A percentile compares a stretch with the other conserved stretches of the same genome.
Evolutionary conservation across 495 filamentous ascomycete genomes (phyloP).

Genomic region (Rhizodiscina lignyota): DNA sequence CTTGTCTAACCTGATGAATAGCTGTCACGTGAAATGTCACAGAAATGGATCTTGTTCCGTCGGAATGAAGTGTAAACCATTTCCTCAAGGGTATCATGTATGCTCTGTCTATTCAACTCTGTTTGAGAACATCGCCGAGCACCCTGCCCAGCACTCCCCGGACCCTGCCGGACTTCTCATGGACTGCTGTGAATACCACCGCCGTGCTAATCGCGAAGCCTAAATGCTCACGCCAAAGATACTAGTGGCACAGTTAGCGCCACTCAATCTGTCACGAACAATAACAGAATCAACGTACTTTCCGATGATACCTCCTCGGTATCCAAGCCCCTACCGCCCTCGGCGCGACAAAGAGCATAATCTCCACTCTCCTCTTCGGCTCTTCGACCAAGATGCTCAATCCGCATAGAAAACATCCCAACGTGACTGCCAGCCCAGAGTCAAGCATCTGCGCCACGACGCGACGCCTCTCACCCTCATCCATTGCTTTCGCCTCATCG

Average conservation of each 20-base stretch:
- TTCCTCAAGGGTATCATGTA: no score
- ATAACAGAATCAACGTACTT: slow-evolving; percentile 23
- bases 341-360: slow-evolving; percentile 75
- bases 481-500: neutral
- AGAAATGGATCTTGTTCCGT: no score
- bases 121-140: slow-evolving; percentile 19
- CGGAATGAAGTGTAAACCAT: no score
- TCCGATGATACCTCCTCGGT: slow-evolving; percentile 52
- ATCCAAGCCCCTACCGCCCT: slow-evolving; percentile 62
- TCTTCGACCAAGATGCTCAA: slow-evolving; percentile 72
- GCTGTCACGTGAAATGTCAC: no score
- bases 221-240: slow-evolving; percentile 59
- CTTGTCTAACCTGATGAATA: no score
- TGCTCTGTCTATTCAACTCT: no score
- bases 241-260: slow-evolving; percentile 19
- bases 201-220: slow-evolving; percentile 62
- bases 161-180: slow-evolving; percentile 47
- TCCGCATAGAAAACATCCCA: slow-evolving; percentile 66
- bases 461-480: neutral
- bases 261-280: neutral
- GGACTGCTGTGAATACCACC: slow-evolving; percentile 53
- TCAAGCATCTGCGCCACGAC: slow-evolving; percentile 41
- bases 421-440: slow-evolving; percentile 54
- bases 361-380: slow-evolving; percentile 50
- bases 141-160: slow-evolving; percentile 51